Evolutionary conservation across 2,329 filamentous ascomycete species (phyloP).

Genomic region (Phymatotrichopsis omnivora): DNA sequence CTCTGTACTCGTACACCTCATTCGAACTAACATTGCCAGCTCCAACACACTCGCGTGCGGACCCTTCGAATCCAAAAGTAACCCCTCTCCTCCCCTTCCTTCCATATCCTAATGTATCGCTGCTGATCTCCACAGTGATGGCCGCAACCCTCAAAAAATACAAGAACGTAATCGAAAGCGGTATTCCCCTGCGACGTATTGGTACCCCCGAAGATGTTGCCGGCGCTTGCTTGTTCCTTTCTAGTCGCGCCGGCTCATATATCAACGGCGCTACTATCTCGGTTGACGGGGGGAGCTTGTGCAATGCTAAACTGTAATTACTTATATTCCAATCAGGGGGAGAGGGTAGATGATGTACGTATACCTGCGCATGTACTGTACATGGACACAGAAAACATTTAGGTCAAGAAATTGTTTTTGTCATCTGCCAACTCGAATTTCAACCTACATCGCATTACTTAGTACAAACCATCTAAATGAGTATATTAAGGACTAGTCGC

Average conservation of each 20-base stretch:
- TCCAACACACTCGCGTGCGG: slow-evolving; percentile 62
- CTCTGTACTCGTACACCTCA: neutral
- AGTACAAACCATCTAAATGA: no score
- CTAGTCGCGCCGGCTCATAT: slow-evolving; percentile 55
- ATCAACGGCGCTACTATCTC: slow-evolving; percentile 56
- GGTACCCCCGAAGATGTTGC: slow-evolving; percentile 59
- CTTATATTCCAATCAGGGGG: no score
- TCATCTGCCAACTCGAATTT: no score
- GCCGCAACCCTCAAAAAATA: slow-evolving; percentile 54
- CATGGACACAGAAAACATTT: no score
- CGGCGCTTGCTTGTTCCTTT: slow-evolving; percentile 60
- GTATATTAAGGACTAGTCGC: no score
- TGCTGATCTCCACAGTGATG: slow-evolving; percentile 43
- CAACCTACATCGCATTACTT: no score
- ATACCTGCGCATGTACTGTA: no score
- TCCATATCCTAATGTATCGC: neutral
- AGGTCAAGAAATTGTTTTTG: no score
- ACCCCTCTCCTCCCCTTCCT: neutral
- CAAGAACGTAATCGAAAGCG: slow-evolving; percentile 45
- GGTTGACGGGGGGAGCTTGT: slow-evolving; percentile 41
- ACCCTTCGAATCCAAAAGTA: slow-evolving; percentile 55
- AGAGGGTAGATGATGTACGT: no score
- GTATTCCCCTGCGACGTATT: slow-evolving; percentile 57
- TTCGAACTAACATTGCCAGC: slow-evolving; percentile 28
- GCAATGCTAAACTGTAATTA: slow-evolving; percentile 37